phyloP scores from a whole-genome alignment of 2,329 filamentous ascomycete genomes.

The Colletotrichum aenigma region DNA sequence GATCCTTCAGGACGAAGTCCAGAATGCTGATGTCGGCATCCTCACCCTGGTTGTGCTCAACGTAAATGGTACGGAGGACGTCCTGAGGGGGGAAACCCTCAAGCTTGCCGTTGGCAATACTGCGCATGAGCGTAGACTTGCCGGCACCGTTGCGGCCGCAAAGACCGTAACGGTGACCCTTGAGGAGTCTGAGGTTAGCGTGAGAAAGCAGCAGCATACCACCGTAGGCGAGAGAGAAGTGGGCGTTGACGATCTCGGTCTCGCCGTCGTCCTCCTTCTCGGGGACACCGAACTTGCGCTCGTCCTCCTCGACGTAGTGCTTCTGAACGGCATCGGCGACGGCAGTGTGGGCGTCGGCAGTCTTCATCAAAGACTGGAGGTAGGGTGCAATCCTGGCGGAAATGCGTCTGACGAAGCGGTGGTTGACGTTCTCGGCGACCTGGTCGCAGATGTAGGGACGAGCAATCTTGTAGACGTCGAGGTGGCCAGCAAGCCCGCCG shows the following conservation, averaged over 20 bases:
- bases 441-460: conserved; percentile 81
- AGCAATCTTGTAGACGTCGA: conserved; percentile 69
- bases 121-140: conserved; percentile 99
- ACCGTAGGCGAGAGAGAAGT: conserved; percentile 96
- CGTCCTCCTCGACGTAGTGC: conserved; percentile 82
- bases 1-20: conserved; percentile 90
- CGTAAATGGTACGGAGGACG: conserved; percentile 93
- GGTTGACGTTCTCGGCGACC: conserved; percentile 87
- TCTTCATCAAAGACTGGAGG: conserved; percentile 70
- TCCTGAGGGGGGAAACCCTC: conserved; percentile 96
- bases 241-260: conserved; percentile 94
- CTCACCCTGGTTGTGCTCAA: conserved; percentile 98
- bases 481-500: conserved; percentile 64
- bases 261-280: conserved; percentile 91
- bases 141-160: conserved; percentile 97
- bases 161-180: conserved; percentile 96
- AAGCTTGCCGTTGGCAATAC: conserved; percentile 92
- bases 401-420: conserved; percentile 78
- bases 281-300: conserved; percentile 84
- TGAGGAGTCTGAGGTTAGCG: conserved; percentile 91
- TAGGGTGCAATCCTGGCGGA: conserved; percentile 74
- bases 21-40: conserved; percentile 96
- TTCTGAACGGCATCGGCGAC: conserved; percentile 77
- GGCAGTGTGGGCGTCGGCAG: conserved; percentile 61
- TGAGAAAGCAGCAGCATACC: conserved; percentile 97